Conservation (phyloP, 108 stramenopile genomes). For the Cyclostephanos tholiformis region DNA sequence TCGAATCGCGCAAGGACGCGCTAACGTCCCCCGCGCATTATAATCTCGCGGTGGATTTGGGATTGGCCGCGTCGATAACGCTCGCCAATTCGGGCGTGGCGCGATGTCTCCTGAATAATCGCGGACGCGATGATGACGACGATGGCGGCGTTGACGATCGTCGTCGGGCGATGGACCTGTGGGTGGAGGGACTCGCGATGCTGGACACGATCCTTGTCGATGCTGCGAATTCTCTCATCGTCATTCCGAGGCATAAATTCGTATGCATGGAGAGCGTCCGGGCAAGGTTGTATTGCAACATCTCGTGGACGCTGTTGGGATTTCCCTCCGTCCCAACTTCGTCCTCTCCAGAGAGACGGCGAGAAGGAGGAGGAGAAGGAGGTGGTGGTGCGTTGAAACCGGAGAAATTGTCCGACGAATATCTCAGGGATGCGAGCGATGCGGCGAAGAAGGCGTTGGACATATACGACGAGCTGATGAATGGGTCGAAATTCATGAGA, state of each 20-base stretch:
- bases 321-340: neutral
- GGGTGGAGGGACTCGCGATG: conserved; percentile 27
- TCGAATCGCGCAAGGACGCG: conserved; percentile 50
- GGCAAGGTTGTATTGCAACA: conserved; percentile 49
- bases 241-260: conserved; percentile 35
- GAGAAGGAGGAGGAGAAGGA: no score
- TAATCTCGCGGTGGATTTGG: conserved; percentile 37
- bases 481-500: conserved; percentile 25
- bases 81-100: conserved; percentile 40
- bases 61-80: conserved; percentile 44
- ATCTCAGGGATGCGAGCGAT: conserved; percentile 66
- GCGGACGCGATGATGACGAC: neutral
- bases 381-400: conserved; percentile 1
- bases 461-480: conserved; percentile 59
- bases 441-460: conserved; percentile 65
- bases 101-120: neutral
- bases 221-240: conserved; percentile 27
- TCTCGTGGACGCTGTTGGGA: conserved; percentile 38
- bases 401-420: conserved; percentile 25
- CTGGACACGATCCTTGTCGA: conserved; percentile 33
- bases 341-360: neutral
- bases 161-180: conserved; percentile 19
- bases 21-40: conserved; percentile 21
- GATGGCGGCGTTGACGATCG: neutral
- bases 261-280: conserved; percentile 44